Base-by-base conservation (phyloP, 257 asterid genomes). In the Solanum peruvianum region DNA sequence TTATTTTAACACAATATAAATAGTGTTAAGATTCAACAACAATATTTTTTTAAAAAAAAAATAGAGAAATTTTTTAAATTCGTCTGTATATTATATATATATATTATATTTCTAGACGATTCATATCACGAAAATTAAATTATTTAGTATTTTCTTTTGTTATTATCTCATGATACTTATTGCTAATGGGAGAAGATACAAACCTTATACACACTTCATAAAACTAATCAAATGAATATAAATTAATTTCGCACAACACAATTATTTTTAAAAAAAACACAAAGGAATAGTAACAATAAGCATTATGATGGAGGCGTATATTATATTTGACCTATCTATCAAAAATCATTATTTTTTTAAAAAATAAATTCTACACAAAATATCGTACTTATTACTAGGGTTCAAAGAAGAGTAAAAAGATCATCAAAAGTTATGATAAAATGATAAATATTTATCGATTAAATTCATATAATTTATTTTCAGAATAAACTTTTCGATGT, bases 401-500 rank as follows among this genome's bases (percentile, higher is more conserved):
- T 44, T 44, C 11, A 44, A 44, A 44, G 23, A 52, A 52, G 62
- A 52, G 23, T 52, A 52, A 52, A 52, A 52, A 1, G 3, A 16
- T 52, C 1, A 52, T 3, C 1, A 5, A 37, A 37, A 37, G 1
- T 6, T 2, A 52, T 16, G 4, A 44, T 0, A 0, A 1, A 11
- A 11, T 44, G 4, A 44, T 44, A 44, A 44, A 11, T 11, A 44
- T 44, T 44, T 0, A 44, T 3, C 14, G 14, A 44, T 7, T 21
- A 8, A 21, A 52, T 2, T 52, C 10, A 52, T 1, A 52, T 3
- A 3, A 16, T 52, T 52, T 52, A 52, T 1, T 1, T 6, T 52
- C 0, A 7, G n/a, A 29, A 5, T 2, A 16, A 71, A 16, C 0
- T 11, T n/a, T 62, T 4, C 1, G 2, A 12, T 0, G 6, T 31